A percentile compares a stretch with the other conserved stretches of the same genome.
Evolutionary conservation across 257 asterid species (phyloP).

Genomic region (Forsythia suspensa): DNA sequence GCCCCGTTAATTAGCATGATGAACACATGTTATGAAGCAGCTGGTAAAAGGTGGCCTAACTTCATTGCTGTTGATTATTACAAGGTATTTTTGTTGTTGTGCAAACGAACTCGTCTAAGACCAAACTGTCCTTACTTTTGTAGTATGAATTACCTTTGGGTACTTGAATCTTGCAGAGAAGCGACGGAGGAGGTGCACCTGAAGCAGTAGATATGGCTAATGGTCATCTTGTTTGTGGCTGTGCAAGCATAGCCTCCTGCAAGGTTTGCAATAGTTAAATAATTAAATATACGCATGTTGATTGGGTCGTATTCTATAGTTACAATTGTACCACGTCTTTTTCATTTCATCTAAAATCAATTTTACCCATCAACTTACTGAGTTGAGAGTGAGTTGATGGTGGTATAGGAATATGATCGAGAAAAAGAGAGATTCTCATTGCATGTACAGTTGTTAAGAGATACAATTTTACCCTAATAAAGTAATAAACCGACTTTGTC

Average conservation of each 20-base stretch:
- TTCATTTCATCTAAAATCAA: no score
- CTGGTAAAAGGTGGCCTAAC: slow-evolving; percentile 89
- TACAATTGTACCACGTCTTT: neutral
- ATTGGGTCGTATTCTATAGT: neutral
- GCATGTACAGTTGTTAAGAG: no score
- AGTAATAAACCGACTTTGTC: no score
- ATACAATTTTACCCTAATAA: no score
- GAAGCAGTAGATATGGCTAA: slow-evolving; percentile 81
- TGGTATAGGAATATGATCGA: no score
- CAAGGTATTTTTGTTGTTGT: slow-evolving; percentile 47
- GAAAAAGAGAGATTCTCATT: no score
- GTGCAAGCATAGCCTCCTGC: slow-evolving; percentile 68
- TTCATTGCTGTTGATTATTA: slow-evolving; percentile 88
- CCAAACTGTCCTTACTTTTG: neutral
- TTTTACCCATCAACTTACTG: no score
- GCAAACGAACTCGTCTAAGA: neutral
- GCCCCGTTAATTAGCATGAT: slow-evolving; percentile 69
- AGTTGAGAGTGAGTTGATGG: no score
- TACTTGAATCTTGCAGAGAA: slow-evolving; percentile 58
- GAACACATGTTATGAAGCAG: slow-evolving; percentile 72
- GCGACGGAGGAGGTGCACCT: slow-evolving; percentile 94
- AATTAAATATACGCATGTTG: no score
- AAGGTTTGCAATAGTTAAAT: slow-evolving; percentile 38
- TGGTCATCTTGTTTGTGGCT: slow-evolving; percentile 80
- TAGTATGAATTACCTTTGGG: neutral